Percentiles rank a stretch among this genome's conserved stretches.
These are phyloP conservation scores for Nothopassalora personata DNA, from an alignment of 2,329 filamentous ascomycete species.

Conservation along the genomic window DNA sequence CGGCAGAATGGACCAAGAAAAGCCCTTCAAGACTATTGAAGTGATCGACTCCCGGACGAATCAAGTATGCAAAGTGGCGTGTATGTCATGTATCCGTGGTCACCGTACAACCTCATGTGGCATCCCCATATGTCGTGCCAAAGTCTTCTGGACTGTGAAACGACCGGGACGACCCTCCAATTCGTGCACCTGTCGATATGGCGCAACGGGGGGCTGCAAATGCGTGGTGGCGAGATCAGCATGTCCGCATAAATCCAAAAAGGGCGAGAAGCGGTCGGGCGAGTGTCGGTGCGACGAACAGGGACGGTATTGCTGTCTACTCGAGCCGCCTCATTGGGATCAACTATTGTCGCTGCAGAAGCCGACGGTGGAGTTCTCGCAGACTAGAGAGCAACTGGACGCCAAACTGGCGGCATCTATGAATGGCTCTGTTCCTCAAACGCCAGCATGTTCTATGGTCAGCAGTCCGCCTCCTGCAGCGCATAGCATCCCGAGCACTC, in stretches of 20 bases:
- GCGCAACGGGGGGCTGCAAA: conserved; percentile 29
- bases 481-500: conserved; percentile 17
- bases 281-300: conserved; percentile 34
- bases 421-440: conserved; percentile 13
- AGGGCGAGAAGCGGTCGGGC: conserved; percentile 31
- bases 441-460: conserved; percentile 15
- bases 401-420: conserved; percentile 14
- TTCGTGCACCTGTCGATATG: conserved; percentile 32
- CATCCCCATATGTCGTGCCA: conserved; percentile 31
- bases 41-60: conserved; percentile 30
- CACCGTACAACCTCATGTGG: conserved; percentile 34
- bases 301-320: conserved; percentile 31
- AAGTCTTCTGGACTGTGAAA: conserved; percentile 35
- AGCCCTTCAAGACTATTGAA: conserved; percentile 34
- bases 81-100: conserved; percentile 34
- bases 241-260: conserved; percentile 33
- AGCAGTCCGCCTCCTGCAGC: conserved; percentile 6
- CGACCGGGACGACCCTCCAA: conserved; percentile 32
- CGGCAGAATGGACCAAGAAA: conserved; percentile 25
- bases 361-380: conserved; percentile 28
- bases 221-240: conserved; percentile 30
- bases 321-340: conserved; percentile 31
- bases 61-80: conserved; percentile 32
- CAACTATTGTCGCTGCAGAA: conserved; percentile 26
- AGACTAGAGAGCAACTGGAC: conserved; percentile 26